Evolutionary conservation across 2,329 filamentous ascomycete genomes (phyloP).

Genomic region (Karstenula rhodostoma): DNA sequence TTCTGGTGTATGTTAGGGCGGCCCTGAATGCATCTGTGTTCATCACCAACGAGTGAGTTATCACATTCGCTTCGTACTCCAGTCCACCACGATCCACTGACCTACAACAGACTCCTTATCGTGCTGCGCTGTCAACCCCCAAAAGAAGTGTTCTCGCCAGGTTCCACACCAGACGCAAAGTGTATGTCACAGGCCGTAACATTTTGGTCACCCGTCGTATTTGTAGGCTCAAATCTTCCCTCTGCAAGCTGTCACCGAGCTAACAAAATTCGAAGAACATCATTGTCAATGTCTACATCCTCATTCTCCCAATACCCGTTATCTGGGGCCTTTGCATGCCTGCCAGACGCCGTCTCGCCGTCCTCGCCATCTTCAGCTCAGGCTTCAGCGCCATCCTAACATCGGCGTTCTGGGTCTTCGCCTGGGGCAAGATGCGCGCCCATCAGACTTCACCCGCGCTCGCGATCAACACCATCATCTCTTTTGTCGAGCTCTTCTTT

Average conservation of each 20-base stretch:
- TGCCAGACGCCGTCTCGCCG: neutral
- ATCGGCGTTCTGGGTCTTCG: conserved; percentile 2
- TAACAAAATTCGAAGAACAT: neutral
- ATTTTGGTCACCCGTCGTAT: conserved; percentile 1
- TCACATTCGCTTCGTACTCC: neutral
- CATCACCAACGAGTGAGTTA: conserved; percentile 3
- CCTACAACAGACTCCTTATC: neutral
- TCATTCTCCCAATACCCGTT: conserved; percentile 1
- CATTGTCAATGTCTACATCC: neutral
- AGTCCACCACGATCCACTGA: neutral
- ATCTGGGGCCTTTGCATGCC: conserved; percentile 6
- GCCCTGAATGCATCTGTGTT: neutral
- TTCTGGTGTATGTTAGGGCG: neutral
- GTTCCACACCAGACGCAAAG: neutral
- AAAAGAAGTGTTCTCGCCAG: conserved; percentile 1
- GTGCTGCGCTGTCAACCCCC: neutral
- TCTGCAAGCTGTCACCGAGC: neutral
- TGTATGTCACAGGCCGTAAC: neutral
- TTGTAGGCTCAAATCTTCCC: neutral
- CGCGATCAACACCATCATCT: conserved; percentile 1
- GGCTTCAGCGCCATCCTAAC: conserved; percentile 2
- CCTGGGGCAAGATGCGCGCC: conserved; percentile 5
- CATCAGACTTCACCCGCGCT: neutral
- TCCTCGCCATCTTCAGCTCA: conserved; percentile 3
- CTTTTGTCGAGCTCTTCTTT: conserved; percentile 2